Evolutionary conservation across 805 yeast species (phyloP).

Genomic region (Isabelozyma gotoi): DNA sequence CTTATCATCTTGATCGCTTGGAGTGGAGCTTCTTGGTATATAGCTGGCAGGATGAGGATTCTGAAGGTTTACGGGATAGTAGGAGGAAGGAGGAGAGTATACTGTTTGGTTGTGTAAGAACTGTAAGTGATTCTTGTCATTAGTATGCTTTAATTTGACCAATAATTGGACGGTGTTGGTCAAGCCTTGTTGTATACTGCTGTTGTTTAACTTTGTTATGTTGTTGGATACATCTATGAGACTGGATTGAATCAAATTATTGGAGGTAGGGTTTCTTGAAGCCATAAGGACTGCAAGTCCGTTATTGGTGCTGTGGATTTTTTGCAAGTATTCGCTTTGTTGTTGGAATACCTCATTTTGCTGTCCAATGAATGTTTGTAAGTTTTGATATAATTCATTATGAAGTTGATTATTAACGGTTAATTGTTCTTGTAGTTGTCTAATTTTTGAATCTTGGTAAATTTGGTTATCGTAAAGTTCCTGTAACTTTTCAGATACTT

Average conservation of each 20-base stretch:
- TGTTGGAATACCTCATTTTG: constrained; percentile 15
- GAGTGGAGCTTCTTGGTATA: constrained; percentile 1
- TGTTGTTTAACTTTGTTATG: constrained; percentile 6
- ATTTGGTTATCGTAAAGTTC: neutral
- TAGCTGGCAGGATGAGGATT: constrained; percentile 1
- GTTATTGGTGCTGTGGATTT: constrained; percentile 11
- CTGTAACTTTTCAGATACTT: neutral
- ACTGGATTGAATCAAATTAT: constrained; percentile 12
- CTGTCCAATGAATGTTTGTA: constrained; percentile 11
- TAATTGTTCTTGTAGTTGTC: constrained; percentile 12
- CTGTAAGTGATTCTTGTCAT: no score
- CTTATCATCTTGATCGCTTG: neutral
- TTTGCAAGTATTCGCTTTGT: constrained; percentile 15
- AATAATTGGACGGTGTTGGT: constrained; percentile 16
- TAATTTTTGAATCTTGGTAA: constrained; percentile 1
- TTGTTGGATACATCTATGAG: constrained; percentile 10
- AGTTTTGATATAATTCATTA: constrained; percentile 7
- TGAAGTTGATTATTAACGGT: constrained; percentile 10
- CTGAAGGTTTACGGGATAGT: no score
- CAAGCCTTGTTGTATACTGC: constrained; percentile 13
- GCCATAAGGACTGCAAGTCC: constrained; percentile 11
- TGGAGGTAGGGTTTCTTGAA: constrained; percentile 8
- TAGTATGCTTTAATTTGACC: constrained; percentile 9
- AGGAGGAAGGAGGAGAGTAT: constrained; percentile 3
- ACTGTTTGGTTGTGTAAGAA: no score